Evolutionary conservation across 2,329 filamentous ascomycete species (phyloP).

Genomic region (Penicillium sp.): DNA sequence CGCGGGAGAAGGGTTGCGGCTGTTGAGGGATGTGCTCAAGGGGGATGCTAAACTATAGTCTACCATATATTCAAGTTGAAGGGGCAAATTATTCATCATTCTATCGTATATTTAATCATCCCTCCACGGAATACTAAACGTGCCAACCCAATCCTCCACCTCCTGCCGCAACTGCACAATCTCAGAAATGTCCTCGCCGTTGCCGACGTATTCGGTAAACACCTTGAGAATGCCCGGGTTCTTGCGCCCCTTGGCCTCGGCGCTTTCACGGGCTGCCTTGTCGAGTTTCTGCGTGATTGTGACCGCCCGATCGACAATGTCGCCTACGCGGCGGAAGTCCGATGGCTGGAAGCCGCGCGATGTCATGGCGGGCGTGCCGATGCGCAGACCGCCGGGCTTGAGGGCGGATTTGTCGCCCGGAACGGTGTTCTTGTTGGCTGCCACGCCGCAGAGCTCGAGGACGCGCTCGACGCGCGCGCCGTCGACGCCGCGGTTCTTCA

Average conservation of each 20-base stretch:
- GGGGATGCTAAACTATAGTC: constrained; percentile 18
- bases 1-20: constrained; percentile 53
- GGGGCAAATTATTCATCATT: no score
- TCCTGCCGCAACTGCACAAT: constrained; percentile 84
- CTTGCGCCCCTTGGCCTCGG: constrained; percentile 81
- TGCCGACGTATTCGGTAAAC: constrained; percentile 83
- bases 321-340: constrained; percentile 82
- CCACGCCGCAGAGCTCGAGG: constrained; percentile 87
- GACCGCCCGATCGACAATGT: constrained; percentile 80
- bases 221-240: constrained; percentile 98
- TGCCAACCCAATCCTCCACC: constrained; percentile 81
- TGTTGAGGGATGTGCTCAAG: constrained; percentile 56
- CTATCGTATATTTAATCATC: constrained; percentile 44
- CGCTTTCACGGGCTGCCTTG: constrained; percentile 64
- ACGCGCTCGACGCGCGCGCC: constrained; percentile 89
- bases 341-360: constrained; percentile 85
- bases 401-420: constrained; percentile 92
- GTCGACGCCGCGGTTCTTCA: constrained; percentile 81
- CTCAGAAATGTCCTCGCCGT: constrained; percentile 74
- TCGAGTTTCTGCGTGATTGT: constrained; percentile 73
- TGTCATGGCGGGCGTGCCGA: constrained; percentile 97
- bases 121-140: constrained; percentile 82
- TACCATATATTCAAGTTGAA: no score
- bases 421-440: constrained; percentile 99
- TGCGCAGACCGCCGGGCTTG: constrained; percentile 85